Evolutionary conservation across 1,139 yeast species (phyloP), one percentile per base, ranked within the genome.

Genomic region (Lipomyces yarrowii): DNA sequence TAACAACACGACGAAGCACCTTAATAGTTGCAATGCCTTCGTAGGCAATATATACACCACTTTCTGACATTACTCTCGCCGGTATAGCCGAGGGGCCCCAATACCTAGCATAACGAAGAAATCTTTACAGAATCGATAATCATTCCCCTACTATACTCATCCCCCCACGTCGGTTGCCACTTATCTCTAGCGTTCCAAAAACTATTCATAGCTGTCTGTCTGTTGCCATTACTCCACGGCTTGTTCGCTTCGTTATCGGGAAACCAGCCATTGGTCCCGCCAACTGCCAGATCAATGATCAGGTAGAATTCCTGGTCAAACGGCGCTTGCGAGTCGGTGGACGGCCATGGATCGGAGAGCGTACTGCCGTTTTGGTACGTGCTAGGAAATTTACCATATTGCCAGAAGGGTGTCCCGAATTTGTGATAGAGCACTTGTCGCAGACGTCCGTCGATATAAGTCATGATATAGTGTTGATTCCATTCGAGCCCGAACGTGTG

Each of bases 401-500:
- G 39, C 71, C 71, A 69, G 55, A 67, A 69, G 51, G 65, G 46
- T 13, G 39, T 26, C 15, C 57, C 57, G 57, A 69, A 69, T 32
- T 46, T 37, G 61, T 65, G 67, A 57, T 67, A 67, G 26, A 64
- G 37, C 26, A 67, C 64, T 33, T 65, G 70, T 32, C 68, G 68
- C 39, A 69, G 63, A 3, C 65, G 69, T 4, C 68, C 63, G 64
- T 69, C 71, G 35, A 67, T 59, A 39, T 67, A 69, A 15, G 69
- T 67, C 56, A 62, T 58, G 42, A 69, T 56, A 35, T 67, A 68
- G 55, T 67, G 65, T 11, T 67, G 67, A 6, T 60, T 65, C 71
- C 71, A 69, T 42, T 69, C 70, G 54, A 69, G 62, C 10, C 69
- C 71, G 48, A 58, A 69, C 21, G 70, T 69, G 42, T 69, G 71